Evolutionary conservation across 2,329 filamentous ascomycete genomes (phyloP), one percentile per base, ranked within the genome.

Genomic region (Talaromyces atroroseus): DNA sequence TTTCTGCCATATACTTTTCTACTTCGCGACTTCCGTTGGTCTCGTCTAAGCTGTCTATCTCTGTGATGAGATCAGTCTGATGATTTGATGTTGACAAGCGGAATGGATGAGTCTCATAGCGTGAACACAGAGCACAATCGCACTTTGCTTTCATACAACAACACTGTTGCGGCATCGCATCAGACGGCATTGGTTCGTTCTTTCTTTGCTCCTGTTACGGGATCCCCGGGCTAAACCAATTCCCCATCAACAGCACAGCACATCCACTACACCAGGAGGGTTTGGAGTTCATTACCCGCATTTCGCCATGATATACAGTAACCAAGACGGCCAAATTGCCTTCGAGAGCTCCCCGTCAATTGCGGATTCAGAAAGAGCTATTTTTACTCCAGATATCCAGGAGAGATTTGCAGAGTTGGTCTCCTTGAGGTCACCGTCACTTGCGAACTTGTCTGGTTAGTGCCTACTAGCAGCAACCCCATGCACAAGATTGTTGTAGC

Each of bases 281-380:
- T 18, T 24, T 20, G 36, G 45, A 7, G 6, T 68, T 11, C 65
- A 67, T 23, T 69, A 70, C 34, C 63, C 66, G 5, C 71, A 73
- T 52, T 73, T 68, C 49, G 70, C 69, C n/a, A 61, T 73, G 55
- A 64, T 73, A 38, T 73, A 70, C 51, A 63, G 72, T 29, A 69
- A 73, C 49, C 64, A 66, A 16, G 65, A 69, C 51, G 70, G 71
- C 2, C 63, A 70, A 32, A 60, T 69, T 36, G 64, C 65, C 21
- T 55, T 70, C 2, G 63, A 69, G 53, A 64, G 62, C 14, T 73
- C 71, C 0, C 61, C 67, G 10, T 72, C 70, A 10, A 65, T 72
- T 49, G 60, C 64, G 16, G 65, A 66, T 18, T 68, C 65, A 42
- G 68, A 64, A 34, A 66, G 63, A 16, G 58, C 62, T 0, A 69